Conservation (phyloP, 257 asterid genomes). For the Knoxia roxburghii region DNA sequence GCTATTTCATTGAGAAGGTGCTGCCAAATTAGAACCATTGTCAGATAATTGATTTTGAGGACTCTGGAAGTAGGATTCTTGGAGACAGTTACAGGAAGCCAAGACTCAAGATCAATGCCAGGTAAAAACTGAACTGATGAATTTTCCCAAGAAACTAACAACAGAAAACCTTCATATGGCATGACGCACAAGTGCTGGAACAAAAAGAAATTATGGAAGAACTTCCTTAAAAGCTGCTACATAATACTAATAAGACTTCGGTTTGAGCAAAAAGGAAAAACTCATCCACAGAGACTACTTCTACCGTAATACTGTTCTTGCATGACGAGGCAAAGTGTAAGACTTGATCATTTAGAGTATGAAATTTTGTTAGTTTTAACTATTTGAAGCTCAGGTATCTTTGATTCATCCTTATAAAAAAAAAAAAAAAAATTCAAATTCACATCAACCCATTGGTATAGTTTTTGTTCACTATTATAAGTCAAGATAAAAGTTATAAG, state of each 20-base stretch:
- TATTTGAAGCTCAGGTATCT: no score
- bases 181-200: background rate
- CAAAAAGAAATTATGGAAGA: background rate
- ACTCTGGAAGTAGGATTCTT: background rate
- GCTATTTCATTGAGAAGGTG: conserved; percentile 42
- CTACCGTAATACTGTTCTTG: no score
- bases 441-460: no score
- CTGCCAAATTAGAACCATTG: conserved; percentile 33
- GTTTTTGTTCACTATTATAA: no score
- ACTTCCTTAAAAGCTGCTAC: background rate
- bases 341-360: no score
- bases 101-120: background rate
- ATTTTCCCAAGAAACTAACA: background rate
- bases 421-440: no score
- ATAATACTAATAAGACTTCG: background rate
- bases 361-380: no score
- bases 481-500: no score
- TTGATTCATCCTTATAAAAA: no score
- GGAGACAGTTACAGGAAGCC: background rate
- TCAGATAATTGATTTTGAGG: conserved; percentile 16
- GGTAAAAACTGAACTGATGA: background rate
- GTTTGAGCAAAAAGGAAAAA: no score
- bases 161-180: background rate
- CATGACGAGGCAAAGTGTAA: background rate
- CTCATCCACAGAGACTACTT: no score